Base-by-base conservation (phyloP, 202 grass and related monocot species). In the Schoenoplectus triqueter region DNA sequence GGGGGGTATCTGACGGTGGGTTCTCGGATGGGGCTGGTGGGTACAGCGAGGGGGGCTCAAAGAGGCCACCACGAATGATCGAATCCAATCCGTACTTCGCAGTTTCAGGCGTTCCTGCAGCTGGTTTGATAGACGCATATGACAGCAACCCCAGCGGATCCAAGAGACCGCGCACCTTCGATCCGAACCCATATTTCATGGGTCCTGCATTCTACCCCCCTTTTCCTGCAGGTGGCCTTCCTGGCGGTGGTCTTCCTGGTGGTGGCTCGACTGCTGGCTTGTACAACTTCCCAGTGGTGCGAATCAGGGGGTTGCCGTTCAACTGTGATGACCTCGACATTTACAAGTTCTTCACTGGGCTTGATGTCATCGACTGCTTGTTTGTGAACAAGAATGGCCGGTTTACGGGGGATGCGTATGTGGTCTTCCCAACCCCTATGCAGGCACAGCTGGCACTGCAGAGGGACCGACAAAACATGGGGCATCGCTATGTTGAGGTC, bases 61-160 rank as follows among this genome's bases (percentile, higher is more conserved):
- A 95, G 93, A 95, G 93, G 89, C 91, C 91, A 88, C 92, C 93
- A 94, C 81, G 81, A 83, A 98, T 98, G 92, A 95, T 92, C 86
- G 96, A 98, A 93, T 95, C 96, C 76, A 95, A 95, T 95, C 96
- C 81, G 49, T 98, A 98, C 96, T 95, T 98, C 88, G 91, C 93
- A 98, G 91, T 92, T 90, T 95, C 87, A 79, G 75, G 75, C 75
- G 65, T 77, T 57, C 73, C 51, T 59, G 76, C 87, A 84, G 82
- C 85, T 85, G 89, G 86, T 21, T 85, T 87, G 14, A n/a, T 87
- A 66, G 91, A 93, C 65, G 86, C 69, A 20, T 86, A 90, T 64
- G 85, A 86, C 10, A 72, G 74, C 22, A 52, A 61, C 9, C 62
- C 59, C 11, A 14, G 62, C 1, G 47, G 64, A 73, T 98, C 93